A percentile compares a stretch with the other conserved stretches of the same genome.
These are phyloP conservation scores for Colletotrichum liriopes DNA, from an alignment of 2,329 filamentous ascomycete species.

Conservation along the genomic window DNA sequence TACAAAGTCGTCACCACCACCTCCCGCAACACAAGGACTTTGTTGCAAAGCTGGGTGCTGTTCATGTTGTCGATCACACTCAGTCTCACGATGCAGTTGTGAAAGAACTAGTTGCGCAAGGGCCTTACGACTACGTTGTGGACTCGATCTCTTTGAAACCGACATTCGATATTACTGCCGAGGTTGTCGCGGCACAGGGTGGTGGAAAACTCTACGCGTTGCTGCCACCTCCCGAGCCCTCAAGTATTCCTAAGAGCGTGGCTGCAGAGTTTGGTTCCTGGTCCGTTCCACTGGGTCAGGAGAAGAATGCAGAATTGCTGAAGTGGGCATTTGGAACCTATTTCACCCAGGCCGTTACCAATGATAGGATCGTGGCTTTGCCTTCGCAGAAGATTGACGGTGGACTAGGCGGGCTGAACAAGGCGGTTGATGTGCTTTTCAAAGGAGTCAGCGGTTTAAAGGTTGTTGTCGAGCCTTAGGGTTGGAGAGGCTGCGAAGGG, in stretches of 20 bases:
- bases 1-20: slow-evolving; percentile 62
- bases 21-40: slow-evolving; percentile 59
- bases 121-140: slow-evolving; percentile 49
- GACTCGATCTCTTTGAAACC: slow-evolving; percentile 49
- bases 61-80: slow-evolving; percentile 61
- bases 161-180: slow-evolving; percentile 44
- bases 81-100: slow-evolving; percentile 43
- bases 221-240: slow-evolving; percentile 9
- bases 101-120: slow-evolving; percentile 45
- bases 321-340: slow-evolving; percentile 28
- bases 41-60: slow-evolving; percentile 61
- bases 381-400: slow-evolving; percentile 14
- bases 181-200: slow-evolving; percentile 32
- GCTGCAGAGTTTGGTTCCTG: slow-evolving; percentile 3
- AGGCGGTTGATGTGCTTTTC: slow-evolving; percentile 24
- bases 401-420: slow-evolving; percentile 17
- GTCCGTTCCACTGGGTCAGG: background rate
- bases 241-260: slow-evolving; percentile 19
- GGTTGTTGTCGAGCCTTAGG: slow-evolving; percentile 24
- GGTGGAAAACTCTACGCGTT: slow-evolving; percentile 26
- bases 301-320: slow-evolving; percentile 21
- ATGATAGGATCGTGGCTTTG: background rate
- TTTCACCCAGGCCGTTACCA: slow-evolving; percentile 16
- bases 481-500: no score
- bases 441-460: slow-evolving; percentile 30